These are phyloP conservation scores for Fremontodendron californicum DNA, from an alignment of 345 rosid genomes.

Conservation along the genomic window DNA sequence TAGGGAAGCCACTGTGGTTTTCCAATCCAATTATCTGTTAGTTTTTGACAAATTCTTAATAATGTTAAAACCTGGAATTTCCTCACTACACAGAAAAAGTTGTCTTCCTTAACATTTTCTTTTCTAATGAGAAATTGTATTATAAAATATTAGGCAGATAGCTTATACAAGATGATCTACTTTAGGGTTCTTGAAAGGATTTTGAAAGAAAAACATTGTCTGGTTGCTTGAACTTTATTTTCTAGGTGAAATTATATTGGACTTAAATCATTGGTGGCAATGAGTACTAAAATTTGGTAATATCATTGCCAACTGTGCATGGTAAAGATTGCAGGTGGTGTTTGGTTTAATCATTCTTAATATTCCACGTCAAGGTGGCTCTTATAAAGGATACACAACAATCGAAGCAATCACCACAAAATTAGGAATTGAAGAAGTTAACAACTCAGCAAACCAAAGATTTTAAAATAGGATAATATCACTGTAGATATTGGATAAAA, in stretches of 20 bases:
- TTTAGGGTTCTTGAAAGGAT: not conserved
- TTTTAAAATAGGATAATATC: no score
- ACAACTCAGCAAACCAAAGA: no score
- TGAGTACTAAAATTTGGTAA: not conserved
- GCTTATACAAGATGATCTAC: not conserved
- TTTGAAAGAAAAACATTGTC: not conserved
- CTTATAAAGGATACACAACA: no score
- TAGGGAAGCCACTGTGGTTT: not conserved
- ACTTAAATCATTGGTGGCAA: no score
- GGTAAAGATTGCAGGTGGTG: not conserved
- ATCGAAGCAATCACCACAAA: no score
- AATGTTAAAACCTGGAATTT: not conserved
- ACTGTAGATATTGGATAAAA: no score
- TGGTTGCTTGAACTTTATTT: no score
- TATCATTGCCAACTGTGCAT: not conserved
- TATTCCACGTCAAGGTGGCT: not conserved
- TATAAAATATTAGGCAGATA: not conserved
- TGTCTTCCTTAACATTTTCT: no score
- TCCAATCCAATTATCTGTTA: not conserved
- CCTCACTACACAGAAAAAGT: not conserved
- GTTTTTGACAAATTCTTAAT: not conserved
- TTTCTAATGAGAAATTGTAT: no score
- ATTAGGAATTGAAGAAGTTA: no score
- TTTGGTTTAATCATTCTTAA: not conserved
- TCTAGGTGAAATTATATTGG: no score